Evolutionary conservation across 495 filamentous ascomycete genomes (phyloP).

Genomic region (Umbilicaria muhlenbergii): DNA sequence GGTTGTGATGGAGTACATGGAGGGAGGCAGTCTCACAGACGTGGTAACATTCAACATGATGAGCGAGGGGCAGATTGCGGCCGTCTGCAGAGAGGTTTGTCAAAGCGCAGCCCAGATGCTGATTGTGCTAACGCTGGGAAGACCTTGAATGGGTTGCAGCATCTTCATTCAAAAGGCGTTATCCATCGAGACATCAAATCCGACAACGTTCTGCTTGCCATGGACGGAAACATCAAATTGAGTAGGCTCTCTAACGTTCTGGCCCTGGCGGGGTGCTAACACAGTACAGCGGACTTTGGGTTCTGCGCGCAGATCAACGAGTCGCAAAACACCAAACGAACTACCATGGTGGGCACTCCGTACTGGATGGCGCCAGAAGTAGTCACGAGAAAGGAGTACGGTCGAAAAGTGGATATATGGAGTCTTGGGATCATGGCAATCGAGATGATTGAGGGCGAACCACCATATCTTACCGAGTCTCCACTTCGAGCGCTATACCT

Average conservation of each 20-base stretch:
- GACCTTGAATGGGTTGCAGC: conserved; percentile 82
- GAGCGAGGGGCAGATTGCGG: conserved; percentile 91
- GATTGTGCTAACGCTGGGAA: conserved; percentile 11
- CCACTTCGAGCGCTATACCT: conserved; percentile 86
- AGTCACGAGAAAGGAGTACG: conserved; percentile 93
- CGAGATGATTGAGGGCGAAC: conserved; percentile 99
- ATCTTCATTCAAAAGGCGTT: conserved; percentile 92
- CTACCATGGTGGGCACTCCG: conserved; percentile 97
- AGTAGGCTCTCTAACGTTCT: conserved; percentile 40
- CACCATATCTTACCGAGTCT: conserved; percentile 89
- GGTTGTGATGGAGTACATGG: conserved; percentile 99
- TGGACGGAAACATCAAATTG: conserved; percentile 93
- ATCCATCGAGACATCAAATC: conserved; percentile 99
- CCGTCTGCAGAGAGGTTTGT: conserved; percentile 76
- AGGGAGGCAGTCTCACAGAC: conserved; percentile 92
- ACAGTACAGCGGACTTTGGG: conserved; percentile 72
- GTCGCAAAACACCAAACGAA: conserved; percentile 75
- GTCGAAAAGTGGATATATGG: conserved; percentile 98
- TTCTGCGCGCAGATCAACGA: conserved; percentile 99
- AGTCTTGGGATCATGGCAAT: conserved; percentile 99
- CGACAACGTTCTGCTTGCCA: conserved; percentile 88
- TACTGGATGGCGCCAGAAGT: conserved; percentile 99
- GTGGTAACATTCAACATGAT: conserved; percentile 99
- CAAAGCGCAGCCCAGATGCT: not conserved
- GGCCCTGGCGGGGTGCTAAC: conserved; percentile 19